Evolutionary conservation across 495 filamentous ascomycete genomes (phyloP), one percentile per base, ranked within the genome.

Genomic region (Penicillium roqueforti): DNA sequence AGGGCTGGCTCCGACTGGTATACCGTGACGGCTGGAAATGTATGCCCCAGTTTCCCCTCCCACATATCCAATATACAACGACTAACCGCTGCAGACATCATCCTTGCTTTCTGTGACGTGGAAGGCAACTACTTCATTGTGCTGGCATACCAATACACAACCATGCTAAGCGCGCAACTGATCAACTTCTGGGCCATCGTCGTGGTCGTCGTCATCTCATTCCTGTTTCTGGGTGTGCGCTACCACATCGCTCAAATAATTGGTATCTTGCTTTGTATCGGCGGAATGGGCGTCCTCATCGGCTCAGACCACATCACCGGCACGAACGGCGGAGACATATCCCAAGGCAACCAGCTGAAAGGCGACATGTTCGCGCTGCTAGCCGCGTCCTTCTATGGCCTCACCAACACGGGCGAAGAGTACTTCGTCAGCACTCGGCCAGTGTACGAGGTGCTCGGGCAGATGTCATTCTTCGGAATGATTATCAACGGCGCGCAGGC

Each of bases 161-260:
- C 85, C 63, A 87, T 92, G 67, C 82, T 93, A 32, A 93, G 88
- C 47, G 91, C 89, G 8, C 92, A 97, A 73, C 79, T 98, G 29
- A 91, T 98, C 72, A 96, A 96, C 78, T 97, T 98, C 80, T 98
- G 93, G 92, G 87, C 92, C 59, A 98, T 98, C 55, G 89, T 92
- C 18, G 84, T 93, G 52, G 93, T 98, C 25, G 91, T 97, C 23
- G 66, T 86, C 55, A 70, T 97, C 61, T 96, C 92, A 8, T 88
- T 92, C 71, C 42, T 84, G 40, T 77, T 96, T 65, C 81, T 98
- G 22, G 76, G 76, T 32, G 93, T 98, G 22, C 89, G 93, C 49
- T 98, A 98, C 76, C 88, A 90, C 68, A 70, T 79, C 60, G 79
- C 87, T 22, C 95, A 97, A 72, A 81, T 96, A 51, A 49, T 79